phyloP scores from a whole-genome alignment of 106 monocot genomes.

The Allium sativum region DNA sequence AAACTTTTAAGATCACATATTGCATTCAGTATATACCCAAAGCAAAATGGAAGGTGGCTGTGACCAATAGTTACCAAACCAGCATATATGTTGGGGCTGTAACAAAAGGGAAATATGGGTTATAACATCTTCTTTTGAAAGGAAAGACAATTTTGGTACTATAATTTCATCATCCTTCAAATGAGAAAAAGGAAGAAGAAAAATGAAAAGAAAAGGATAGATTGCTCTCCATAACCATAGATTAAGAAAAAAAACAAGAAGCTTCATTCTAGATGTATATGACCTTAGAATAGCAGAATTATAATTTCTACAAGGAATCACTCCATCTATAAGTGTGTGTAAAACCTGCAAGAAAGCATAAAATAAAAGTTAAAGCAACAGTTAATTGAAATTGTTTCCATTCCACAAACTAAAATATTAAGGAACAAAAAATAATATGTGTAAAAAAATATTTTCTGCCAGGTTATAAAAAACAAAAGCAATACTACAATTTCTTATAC shows the following conservation, averaged over 20 bases:
- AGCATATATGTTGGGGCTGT: too few species aligned
- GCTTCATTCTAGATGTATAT: slow-evolving; percentile 70
- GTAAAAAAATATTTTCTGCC: too few species aligned
- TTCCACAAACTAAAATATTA: too few species aligned
- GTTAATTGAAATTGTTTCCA: too few species aligned
- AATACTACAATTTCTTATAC: too few species aligned
- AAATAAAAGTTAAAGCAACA: background rate
- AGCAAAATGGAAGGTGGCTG: too few species aligned
- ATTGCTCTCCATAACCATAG: background rate
- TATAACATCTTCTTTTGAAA: slow-evolving; percentile 86
- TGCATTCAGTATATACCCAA: too few species aligned
- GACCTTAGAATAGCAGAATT: slow-evolving; percentile 46
- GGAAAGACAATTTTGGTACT: slow-evolving; percentile 55
- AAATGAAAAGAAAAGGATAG: background rate
- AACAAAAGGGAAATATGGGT: slow-evolving; percentile 1
- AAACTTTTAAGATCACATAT: too few species aligned
- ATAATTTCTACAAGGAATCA: slow-evolving; percentile 56
- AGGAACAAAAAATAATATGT: too few species aligned
- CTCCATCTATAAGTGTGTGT: slow-evolving; percentile 62
- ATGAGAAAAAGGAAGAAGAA: slow-evolving; percentile 13
- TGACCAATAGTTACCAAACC: too few species aligned
- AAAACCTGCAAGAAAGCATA: slow-evolving; percentile 47
- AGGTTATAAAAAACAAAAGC: too few species aligned
- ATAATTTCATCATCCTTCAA: slow-evolving; percentile 83
- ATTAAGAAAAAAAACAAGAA: slow-evolving; percentile 8